Evolutionary conservation across 768 basidiomycete species (phyloP).

Genomic region (Daedalea quercina): DNA sequence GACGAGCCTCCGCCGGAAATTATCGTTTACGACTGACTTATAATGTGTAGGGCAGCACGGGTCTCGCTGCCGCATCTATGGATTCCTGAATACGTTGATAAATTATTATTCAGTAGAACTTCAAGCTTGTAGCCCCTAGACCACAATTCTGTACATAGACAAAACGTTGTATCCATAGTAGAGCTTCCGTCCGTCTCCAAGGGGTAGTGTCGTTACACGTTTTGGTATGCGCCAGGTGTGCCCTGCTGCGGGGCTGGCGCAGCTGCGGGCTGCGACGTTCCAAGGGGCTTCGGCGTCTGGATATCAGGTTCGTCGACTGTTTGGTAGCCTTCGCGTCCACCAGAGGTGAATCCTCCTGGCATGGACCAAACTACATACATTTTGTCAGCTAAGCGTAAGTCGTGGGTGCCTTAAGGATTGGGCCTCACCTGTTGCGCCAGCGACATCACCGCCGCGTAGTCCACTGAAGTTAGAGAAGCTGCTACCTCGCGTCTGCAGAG

Average conservation of each 20-base stretch:
- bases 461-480: constrained; percentile 25
- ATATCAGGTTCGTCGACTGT: constrained; percentile 24
- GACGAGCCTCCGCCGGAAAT: constrained; percentile 20
- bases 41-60: background rate
- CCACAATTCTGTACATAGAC: constrained; percentile 7
- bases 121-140: constrained; percentile 8
- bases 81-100: background rate
- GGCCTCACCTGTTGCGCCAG: constrained; percentile 28
- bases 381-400: background rate
- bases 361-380: constrained; percentile 33
- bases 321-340: constrained; percentile 30
- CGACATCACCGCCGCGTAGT: constrained; percentile 26
- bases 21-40: constrained; percentile 10
- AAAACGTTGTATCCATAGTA: constrained; percentile 3
- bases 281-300: constrained; percentile 18
- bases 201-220: constrained; percentile 17
- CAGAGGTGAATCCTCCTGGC: constrained; percentile 35
- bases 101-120: background rate
- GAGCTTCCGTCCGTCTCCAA: background rate
- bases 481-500: constrained; percentile 29
- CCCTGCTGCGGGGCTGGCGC: constrained; percentile 7
- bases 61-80: background rate
- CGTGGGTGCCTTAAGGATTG: background rate
- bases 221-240: constrained; percentile 27
- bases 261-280: constrained; percentile 16